Conservation (phyloP, 2,329 filamentous ascomycete species). For the Tolypocladium nubicola region DNA sequence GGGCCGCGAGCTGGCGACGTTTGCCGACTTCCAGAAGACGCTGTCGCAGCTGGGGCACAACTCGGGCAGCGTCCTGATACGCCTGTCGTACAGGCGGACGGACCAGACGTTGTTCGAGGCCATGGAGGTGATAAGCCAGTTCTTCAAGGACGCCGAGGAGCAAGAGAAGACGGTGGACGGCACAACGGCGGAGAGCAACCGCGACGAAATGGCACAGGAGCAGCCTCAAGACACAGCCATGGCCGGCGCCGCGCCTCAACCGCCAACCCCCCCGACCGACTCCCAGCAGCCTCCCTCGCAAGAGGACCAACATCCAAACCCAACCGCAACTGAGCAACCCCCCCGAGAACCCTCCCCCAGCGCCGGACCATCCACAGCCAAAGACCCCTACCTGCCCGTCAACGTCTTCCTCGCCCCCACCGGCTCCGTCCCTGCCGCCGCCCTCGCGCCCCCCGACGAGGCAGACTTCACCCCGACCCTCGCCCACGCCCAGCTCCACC, state of each 20-base stretch:
- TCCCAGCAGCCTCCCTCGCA: neutral
- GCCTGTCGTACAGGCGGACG: conserved; percentile 66
- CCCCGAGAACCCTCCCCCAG: conserved; percentile 1
- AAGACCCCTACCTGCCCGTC: conserved; percentile 39
- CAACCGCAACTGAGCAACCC: conserved; percentile 10
- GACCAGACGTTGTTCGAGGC: conserved; percentile 75
- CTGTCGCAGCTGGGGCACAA: conserved; percentile 80
- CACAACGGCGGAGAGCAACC: conserved; percentile 1
- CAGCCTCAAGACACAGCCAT: conserved; percentile 12
- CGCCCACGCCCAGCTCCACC: conserved; percentile 65
- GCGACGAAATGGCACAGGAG: conserved; percentile 5
- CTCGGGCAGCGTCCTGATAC: conserved; percentile 68
- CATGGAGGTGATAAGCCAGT: conserved; percentile 68
- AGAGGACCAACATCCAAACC: conserved; percentile 1
- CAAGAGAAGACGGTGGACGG: conserved; percentile 7
- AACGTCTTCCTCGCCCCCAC: conserved; percentile 70
- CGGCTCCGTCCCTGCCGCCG: conserved; percentile 64
- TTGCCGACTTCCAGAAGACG: conserved; percentile 80
- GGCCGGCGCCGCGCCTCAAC: conserved; percentile 8
- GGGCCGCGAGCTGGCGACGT: conserved; percentile 65
- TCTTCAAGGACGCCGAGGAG: conserved; percentile 49
- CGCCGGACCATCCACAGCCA: conserved; percentile 2
- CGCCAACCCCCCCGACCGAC: neutral
- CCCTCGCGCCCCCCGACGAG: conserved; percentile 55
- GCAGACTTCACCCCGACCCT: conserved; percentile 68